Base-by-base conservation (phyloP, 2,329 filamentous ascomycete genomes). In the Aspergillus sp. region DNA sequence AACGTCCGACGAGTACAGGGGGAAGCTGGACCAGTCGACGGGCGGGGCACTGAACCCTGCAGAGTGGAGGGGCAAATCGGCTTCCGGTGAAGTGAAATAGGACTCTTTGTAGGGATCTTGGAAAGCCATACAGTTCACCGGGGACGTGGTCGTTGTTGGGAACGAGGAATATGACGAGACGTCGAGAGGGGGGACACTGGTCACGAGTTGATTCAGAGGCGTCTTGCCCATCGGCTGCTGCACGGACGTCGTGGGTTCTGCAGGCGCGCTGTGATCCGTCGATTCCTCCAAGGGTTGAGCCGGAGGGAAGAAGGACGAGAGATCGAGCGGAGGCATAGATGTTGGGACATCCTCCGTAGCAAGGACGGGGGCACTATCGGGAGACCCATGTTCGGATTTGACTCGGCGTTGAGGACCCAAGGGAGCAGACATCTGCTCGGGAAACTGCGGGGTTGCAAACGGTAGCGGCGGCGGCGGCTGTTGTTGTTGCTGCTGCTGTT, bases 1-100 rank as follows among this genome's bases (percentile, higher is more conserved):
- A 11, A 73, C 67, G 29, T 74, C 74, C 20, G 75, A 69, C 18
- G 72, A 72, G 46, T 77, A 74, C 14, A 81, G 64, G 45, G 79
- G 79, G 62, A 81, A 77, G 36, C 75, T 78, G 4, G 79, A 79
- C 80, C 80, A 82, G 66, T 82, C 80, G 24, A 81, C 75, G 4
- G 77, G 71, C 5, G 78, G 77, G 18, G 75, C 75, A 45, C 69
- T 76, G 57, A 79, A 69, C 18, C 70, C 74, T 39, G 77, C 71
- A 42, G 77, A 75, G 29, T 73, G 69, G 16, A 77, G 58, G 4
- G 77, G 69, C 47, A 73, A 31, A 6, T 82, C 80, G 46, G 72
- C 69, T 52, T 81, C 78, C 1, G 78, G 75, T 0, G 79, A 75
- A 20, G 76, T 73, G 59, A 79, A 79, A 63, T 76, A 81, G 16